Evolutionary conservation across 192 early-diverging fungal species (phyloP).

Genomic region (Rhizophagus clarus): DNA sequence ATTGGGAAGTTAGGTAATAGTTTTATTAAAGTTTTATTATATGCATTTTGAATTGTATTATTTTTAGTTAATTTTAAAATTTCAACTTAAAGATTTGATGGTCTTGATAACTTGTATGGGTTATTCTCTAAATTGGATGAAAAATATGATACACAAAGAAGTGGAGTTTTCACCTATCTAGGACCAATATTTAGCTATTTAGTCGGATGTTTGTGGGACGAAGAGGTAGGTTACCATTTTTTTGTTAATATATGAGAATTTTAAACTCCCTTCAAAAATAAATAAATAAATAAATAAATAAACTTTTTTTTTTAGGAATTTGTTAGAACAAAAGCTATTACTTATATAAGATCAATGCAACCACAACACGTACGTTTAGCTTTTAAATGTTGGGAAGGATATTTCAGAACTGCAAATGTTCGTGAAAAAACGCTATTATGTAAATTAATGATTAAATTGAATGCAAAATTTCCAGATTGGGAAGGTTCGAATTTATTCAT

Average conservation of each 20-base stretch:
- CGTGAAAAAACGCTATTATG: constrained; percentile 42
- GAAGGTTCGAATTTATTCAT: constrained; percentile 27
- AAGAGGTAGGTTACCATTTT: constrained; percentile 38
- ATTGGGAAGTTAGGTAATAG: constrained; percentile 54
- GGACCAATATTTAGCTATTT: constrained; percentile 59
- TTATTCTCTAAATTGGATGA: constrained; percentile 62
- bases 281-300: not conserved
- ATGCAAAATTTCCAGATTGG: constrained; percentile 59
- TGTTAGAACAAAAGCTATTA: constrained; percentile 54
- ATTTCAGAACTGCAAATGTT: constrained; percentile 46
- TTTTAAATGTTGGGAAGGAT: constrained; percentile 59
- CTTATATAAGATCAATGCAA: constrained; percentile 50
- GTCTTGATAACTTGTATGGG: constrained; percentile 55
- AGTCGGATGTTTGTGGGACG: constrained; percentile 58
- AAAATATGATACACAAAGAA: constrained; percentile 41
- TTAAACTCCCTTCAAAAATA: not conserved
- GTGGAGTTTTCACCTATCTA: constrained; percentile 41
- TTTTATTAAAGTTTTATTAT: not conserved
- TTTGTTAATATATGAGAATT: not conserved
- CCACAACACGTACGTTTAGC: constrained; percentile 50
- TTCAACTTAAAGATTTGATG: constrained; percentile 41
- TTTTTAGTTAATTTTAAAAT: not conserved
- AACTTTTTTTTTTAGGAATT: constrained; percentile 39
- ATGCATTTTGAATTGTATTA: not conserved
- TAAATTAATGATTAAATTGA: constrained; percentile 56